A percentile compares a stretch with the other conserved stretches of the same genome.
Conservation (phyloP, 768 basidiomycete species). For the Mycena albidolilacea region DNA sequence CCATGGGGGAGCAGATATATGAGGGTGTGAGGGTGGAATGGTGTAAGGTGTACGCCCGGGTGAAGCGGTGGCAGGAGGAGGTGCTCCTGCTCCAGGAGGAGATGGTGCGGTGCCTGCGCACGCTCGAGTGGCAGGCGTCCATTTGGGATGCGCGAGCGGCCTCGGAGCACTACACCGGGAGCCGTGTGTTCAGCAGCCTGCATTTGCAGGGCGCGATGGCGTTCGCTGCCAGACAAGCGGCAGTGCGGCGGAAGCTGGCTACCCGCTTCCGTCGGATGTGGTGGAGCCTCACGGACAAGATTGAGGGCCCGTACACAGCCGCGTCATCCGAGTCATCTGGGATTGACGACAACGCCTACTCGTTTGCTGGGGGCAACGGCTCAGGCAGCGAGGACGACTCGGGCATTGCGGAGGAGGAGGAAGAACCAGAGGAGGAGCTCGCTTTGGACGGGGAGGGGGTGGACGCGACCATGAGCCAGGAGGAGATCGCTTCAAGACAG, state of each 20-base stretch:
- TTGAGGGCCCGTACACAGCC: neutral
- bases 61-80: neutral
- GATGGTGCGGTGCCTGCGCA: neutral
- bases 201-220: neutral
- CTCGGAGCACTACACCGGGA: neutral
- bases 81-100: neutral
- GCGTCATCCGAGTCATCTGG: neutral
- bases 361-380: too few relatives aligned
- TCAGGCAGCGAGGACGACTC: too few relatives aligned
- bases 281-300: neutral
- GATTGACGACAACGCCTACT: neutral
- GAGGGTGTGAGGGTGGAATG: neutral
- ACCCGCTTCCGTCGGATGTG: neutral
- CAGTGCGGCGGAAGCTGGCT: neutral
- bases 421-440: neutral
- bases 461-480: neutral
- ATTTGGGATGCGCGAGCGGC: neutral
- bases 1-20: neutral
- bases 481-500: neutral
- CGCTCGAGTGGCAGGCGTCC: neutral
- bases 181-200: neutral
- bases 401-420: neutral
- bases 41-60: neutral
- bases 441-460: neutral
- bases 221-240: neutral